phyloP scores from a whole-genome alignment of 106 monocot species.

The Dioscorea zingiberensis region DNA sequence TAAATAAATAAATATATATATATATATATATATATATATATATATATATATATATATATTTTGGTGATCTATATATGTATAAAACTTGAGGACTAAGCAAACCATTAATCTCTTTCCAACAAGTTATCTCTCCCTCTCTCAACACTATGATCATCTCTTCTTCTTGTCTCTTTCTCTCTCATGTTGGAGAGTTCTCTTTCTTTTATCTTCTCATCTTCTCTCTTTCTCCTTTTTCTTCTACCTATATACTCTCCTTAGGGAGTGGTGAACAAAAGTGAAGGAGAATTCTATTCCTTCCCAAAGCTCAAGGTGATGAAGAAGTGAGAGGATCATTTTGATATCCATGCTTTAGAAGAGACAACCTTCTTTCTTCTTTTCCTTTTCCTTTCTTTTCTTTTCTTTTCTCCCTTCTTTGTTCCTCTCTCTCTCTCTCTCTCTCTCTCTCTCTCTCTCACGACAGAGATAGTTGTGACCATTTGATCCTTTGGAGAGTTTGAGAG shows the following conservation, averaged over 20 bases:
- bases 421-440: conserved; percentile 4
- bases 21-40: too few relatives aligned
- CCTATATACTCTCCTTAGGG: not conserved
- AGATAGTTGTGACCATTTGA: not conserved
- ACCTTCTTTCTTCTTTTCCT: conserved; percentile 14
- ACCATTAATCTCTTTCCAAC: conserved; percentile 3
- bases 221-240: conserved; percentile 2
- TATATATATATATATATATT: not conserved
- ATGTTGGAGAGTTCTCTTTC: too few relatives aligned
- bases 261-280: conserved; percentile 20
- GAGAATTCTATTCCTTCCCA: conserved; percentile 41
- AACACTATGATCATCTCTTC: too few relatives aligned
- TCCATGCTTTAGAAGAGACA: conserved; percentile 24
- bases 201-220: not conserved
- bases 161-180: too few relatives aligned
- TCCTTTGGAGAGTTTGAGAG: not conserved
- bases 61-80: not conserved
- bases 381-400: conserved; percentile 19
- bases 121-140: not conserved
- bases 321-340: not conserved
- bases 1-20: too few relatives aligned
- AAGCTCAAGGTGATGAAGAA: conserved; percentile 11
- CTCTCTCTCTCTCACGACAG: not conserved
- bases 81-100: conserved; percentile 67
- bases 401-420: not conserved